Conservation (phyloP, 2,329 filamentous ascomycete species). For the Scedosporium boydii region DNA sequence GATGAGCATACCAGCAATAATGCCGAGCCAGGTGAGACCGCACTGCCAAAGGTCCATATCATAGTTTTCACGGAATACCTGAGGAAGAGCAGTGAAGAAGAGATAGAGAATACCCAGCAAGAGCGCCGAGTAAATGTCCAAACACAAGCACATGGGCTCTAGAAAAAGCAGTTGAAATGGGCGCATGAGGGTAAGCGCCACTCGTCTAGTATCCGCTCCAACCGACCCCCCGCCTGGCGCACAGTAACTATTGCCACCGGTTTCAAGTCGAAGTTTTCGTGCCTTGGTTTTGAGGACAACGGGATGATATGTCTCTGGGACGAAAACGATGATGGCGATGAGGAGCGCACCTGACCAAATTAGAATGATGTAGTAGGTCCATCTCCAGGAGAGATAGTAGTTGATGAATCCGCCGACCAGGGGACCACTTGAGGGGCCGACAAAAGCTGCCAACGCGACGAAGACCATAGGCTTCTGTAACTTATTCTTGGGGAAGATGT, state of each 20-base stretch:
- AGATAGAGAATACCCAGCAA: conserved; percentile 83
- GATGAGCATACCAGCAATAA: conserved; percentile 57
- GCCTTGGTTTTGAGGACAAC: conserved; percentile 68
- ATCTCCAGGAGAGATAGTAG: conserved; percentile 62
- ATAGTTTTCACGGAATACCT: conserved; percentile 68
- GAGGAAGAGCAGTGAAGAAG: conserved; percentile 80
- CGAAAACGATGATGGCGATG: conserved; percentile 55
- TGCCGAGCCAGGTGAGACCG: conserved; percentile 68
- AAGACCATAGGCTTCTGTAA: conserved; percentile 78
- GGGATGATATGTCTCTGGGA: conserved; percentile 82
- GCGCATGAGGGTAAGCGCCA: conserved; percentile 50
- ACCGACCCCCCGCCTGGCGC: conserved; percentile 67
- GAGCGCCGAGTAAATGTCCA: conserved; percentile 76
- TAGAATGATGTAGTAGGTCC: conserved; percentile 76
- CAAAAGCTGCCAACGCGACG: conserved; percentile 58
- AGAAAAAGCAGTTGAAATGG: conserved; percentile 71
- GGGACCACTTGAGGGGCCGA: conserved; percentile 51
- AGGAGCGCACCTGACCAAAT: conserved; percentile 69
- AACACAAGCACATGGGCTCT: conserved; percentile 76
- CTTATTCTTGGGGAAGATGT: conserved; percentile 60
- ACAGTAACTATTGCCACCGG: conserved; percentile 66
- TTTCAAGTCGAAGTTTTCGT: conserved; percentile 57
- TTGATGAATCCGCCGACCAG: conserved; percentile 75
- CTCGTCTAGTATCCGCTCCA: conserved; percentile 54
- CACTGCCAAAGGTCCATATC: conserved; percentile 70